These are phyloP conservation scores for Ophiostoma himal-ulmi DNA, from an alignment of 2,329 filamentous ascomycete genomes.

Conservation along the genomic window DNA sequence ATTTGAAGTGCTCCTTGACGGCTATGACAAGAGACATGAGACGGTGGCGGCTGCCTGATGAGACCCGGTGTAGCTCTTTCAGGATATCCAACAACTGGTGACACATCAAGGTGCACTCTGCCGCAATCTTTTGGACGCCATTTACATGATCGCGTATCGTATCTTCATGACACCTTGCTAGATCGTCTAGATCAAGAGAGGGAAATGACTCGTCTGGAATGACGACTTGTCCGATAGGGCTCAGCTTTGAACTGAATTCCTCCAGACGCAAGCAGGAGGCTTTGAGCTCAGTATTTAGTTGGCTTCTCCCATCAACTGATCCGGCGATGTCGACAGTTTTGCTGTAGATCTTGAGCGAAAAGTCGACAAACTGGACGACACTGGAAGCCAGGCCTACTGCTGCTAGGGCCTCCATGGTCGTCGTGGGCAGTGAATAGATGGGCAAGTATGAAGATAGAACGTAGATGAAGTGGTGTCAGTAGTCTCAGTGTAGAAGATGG, in stretches of 20 bases:
- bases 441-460: not conserved
- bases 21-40: not conserved
- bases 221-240: not conserved
- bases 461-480: too few relatives aligned
- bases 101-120: not conserved
- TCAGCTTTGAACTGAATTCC: not conserved
- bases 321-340: not conserved
- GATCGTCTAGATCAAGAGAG: not conserved
- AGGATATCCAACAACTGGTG: not conserved
- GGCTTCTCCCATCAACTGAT: not conserved
- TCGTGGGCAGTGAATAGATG: not conserved
- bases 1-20: not conserved
- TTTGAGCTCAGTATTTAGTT: not conserved
- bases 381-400: not conserved
- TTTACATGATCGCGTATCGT: not conserved
- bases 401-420: not conserved
- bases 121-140: not conserved
- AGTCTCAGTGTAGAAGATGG: not conserved
- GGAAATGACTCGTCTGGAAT: too few relatives aligned
- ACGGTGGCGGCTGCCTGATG: not conserved
- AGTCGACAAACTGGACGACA: slow-evolving; percentile 10
- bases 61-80: not conserved
- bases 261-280: not conserved
- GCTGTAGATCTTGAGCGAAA: not conserved
- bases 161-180: not conserved